phyloP scores from a whole-genome alignment of 2,329 filamentous ascomycete genomes.

The Raffaelea arxii region DNA sequence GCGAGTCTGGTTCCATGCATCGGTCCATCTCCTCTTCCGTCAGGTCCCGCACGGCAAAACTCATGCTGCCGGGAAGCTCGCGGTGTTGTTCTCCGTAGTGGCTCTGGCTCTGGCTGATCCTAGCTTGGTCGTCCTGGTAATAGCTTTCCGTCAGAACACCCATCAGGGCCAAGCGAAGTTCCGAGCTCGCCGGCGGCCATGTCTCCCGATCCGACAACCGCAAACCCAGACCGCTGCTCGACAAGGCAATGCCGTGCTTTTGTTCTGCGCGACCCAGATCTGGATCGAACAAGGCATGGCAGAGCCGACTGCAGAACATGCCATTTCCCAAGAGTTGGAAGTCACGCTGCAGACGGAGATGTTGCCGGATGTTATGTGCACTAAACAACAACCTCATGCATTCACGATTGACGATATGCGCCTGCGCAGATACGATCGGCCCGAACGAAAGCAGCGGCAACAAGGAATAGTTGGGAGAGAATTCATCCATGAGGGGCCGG shows the following conservation, averaged over 20 bases:
- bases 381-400: slow-evolving; percentile 68
- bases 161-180: slow-evolving; percentile 81
- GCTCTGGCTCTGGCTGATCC: background rate
- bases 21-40: slow-evolving; percentile 67
- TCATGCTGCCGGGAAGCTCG: slow-evolving; percentile 57
- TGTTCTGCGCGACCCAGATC: slow-evolving; percentile 72
- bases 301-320: slow-evolving; percentile 68
- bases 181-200: slow-evolving; percentile 92
- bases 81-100: slow-evolving; percentile 6
- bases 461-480: slow-evolving; percentile 48
- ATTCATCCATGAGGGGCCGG: slow-evolving; percentile 13
- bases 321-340: slow-evolving; percentile 83
- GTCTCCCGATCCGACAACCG: slow-evolving; percentile 69
- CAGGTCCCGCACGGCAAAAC: slow-evolving; percentile 78
- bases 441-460: slow-evolving; percentile 64
- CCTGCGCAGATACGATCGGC: slow-evolving; percentile 64
- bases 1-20: slow-evolving; percentile 71
- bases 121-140: slow-evolving; percentile 12
- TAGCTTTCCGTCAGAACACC: slow-evolving; percentile 75
- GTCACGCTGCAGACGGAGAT: slow-evolving; percentile 64
- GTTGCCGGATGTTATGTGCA: slow-evolving; percentile 58
- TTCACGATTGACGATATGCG: slow-evolving; percentile 65
- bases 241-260: slow-evolving; percentile 53
- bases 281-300: slow-evolving; percentile 75
- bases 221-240: slow-evolving; percentile 69